Base-by-base conservation (phyloP, 129 eudicot genomes). In the Sambucus nigra region DNA sequence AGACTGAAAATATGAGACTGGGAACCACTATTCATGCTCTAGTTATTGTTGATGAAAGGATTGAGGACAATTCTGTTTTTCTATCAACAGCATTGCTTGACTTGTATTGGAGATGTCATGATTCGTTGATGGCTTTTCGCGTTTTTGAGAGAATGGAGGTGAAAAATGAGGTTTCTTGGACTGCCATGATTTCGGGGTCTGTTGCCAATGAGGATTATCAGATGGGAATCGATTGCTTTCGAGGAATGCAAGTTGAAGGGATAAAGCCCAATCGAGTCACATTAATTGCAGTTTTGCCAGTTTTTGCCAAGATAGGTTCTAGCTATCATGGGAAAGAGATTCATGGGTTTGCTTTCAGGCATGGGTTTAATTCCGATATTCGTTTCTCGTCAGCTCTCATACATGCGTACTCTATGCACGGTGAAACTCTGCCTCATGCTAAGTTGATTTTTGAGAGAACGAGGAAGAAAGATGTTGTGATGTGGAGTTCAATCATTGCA, bases 101-200 rank as follows among this genome's bases (percentile, higher is more conserved):
- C 51, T 59, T 78, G 40, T 81, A 81, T 57, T 77, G 73, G 76
- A 63, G 49, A 60, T 74, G 66, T 51, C 49, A 53, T 14, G 65
- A 81, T n/a, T 48, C 75, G 4, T 29, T 41, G 29, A 40, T 49
- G 72, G 84, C 92, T 5, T 67, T 55, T 60, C 55, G n/a, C 25
- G 76, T 81, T 60, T 81, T 86, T 57, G 63, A 68, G 24, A 40
- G 21, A 27, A 81, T 78, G 75, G 57, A 22, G 55, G 68, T 54
- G 57, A 81, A 67, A 31, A 81, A 81, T 65, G 92, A 77, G 69
- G 87, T 75, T 7, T 72, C 81, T 21, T 86, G 95, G 95, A 86
- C 92, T 18, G 71, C 87, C 28, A 81, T 86, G 92, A 78, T 86
- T 48, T 60, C 52, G 2, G 92, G 87, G 38, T 78, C 59, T 49